Conservation (phyloP, 805 yeast species). For the Ogataea ramenticola region DNA sequence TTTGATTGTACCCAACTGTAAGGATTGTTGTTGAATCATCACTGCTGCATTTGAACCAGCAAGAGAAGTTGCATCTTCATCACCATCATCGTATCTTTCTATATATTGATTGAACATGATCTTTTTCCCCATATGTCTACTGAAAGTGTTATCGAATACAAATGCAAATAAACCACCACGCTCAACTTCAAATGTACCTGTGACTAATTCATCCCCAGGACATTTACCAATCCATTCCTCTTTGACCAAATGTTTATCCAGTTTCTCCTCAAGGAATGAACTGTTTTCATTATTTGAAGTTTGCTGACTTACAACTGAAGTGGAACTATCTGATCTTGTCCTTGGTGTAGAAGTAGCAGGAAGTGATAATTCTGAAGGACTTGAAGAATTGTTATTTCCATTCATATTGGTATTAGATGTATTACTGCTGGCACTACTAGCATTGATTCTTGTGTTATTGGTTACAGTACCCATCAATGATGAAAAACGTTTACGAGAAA, state of each 20-base stretch:
- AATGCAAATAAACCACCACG: conserved; percentile 76
- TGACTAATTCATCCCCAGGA: conserved; percentile 51
- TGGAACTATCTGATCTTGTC: conserved; percentile 13
- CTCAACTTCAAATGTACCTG: conserved; percentile 52
- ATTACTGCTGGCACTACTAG: background rate
- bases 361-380: background rate
- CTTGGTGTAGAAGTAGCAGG: conserved; percentile 8
- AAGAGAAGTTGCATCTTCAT: background rate
- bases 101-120: conserved; percentile 56
- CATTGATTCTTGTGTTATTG: background rate
- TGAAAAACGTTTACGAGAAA: conserved; percentile 21
- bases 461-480: background rate
- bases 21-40: background rate
- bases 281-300: conserved; percentile 18
- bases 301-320: conserved; percentile 32
- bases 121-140: conserved; percentile 78
- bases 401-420: background rate
- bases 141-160: conserved; percentile 86
- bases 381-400: background rate
- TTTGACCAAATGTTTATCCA: conserved; percentile 43
- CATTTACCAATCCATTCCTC: conserved; percentile 52
- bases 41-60: background rate
- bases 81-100: conserved; percentile 3
- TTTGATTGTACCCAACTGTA: conserved; percentile 3
- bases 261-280: conserved; percentile 41